phyloP scores from a whole-genome alignment of 2,329 filamentous ascomycete genomes.

The Domatiomyces globalis region DNA sequence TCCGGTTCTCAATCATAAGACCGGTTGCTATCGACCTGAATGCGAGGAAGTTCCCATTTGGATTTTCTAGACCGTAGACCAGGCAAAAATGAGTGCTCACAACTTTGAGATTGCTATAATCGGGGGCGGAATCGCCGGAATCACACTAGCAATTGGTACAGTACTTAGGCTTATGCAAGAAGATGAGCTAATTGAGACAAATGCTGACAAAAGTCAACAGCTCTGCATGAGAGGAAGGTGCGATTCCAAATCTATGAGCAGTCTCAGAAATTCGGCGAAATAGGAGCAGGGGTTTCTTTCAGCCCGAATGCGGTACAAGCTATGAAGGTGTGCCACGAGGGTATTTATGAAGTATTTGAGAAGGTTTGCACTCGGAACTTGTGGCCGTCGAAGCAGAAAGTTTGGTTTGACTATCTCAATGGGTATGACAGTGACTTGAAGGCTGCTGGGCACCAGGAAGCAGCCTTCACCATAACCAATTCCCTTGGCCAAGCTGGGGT shows the following conservation, averaged over 20 bases:
- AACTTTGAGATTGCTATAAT: conserved; percentile 21
- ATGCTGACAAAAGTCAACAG: conserved; percentile 11
- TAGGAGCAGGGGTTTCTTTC: conserved; percentile 38
- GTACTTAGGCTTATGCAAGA: not conserved
- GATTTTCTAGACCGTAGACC: not conserved
- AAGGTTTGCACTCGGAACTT: conserved; percentile 20
- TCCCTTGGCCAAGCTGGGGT: conserved; percentile 21
- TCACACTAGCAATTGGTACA: conserved; percentile 10
- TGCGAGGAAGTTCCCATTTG: not conserved
- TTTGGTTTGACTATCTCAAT: conserved; percentile 32
- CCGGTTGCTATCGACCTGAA: not conserved
- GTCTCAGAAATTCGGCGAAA: conserved; percentile 35
- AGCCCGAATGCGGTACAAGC: conserved; percentile 36
- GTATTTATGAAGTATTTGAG: conserved; percentile 29
- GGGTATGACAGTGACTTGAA: conserved; percentile 19
- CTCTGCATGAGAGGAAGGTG: conserved; percentile 16
- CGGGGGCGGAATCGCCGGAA: conserved; percentile 22
- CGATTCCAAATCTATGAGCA: conserved; percentile 31
- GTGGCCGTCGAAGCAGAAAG: conserved; percentile 22
- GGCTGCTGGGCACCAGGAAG: conserved; percentile 24
- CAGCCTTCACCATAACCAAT: conserved; percentile 28
- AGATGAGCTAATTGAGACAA: no score
- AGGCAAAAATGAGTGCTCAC: not conserved
- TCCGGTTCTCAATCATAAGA: no score
- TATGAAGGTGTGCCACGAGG: conserved; percentile 33